Evolutionary conservation across 1,284 basidiomycete species (phyloP), one percentile per base, ranked within the genome.

Genomic region (Vanrija pseudolonga): DNA sequence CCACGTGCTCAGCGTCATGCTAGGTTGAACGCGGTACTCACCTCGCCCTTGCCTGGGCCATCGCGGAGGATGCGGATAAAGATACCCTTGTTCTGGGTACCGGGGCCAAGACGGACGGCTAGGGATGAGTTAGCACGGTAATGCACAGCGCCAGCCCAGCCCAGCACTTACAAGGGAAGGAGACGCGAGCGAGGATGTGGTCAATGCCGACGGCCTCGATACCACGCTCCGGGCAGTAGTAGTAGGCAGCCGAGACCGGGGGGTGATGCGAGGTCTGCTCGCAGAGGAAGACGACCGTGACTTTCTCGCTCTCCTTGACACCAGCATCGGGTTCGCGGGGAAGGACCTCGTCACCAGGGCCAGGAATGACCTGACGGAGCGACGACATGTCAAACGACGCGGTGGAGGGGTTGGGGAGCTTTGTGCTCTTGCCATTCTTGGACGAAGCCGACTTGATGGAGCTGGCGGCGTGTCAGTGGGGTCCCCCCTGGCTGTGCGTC

Each of bases 261-360:
- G 95, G 96, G 68, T 98, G 95, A 77, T 98, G 95, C 9, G 90
- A 96, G 41, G 97, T 86, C 76, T 95, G 91, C 69, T 89, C 87
- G 23, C 86, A 88, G 56, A 89, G 72, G 73, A 83, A 89, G 3
- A 83, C 82, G 41, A 91, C 83, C 12, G 87, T 85, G 22, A 85
- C 76, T 37, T 79, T 79, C 51, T 78, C 77, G 26, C 63, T 72
- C 19, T 73, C 76, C n/a, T 66, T 60, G 9, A 75, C 72, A 9
- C 70, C 76, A 4, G 76, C 77, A 56, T 77, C 78, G 3, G 68
- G 66, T 9, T 74, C 70, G 15, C 61, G 66, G 15, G 69, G 65
- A 32, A 71, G 63, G 22, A 74, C 64, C 54, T 74, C 72, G 14
- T 74, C 72, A 2, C 71, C 73, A 26, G 64, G 73, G n/a, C 69